Conservation (phyloP, 352 stramenopile genomes). For the Globisporangium acanthophoron region DNA sequence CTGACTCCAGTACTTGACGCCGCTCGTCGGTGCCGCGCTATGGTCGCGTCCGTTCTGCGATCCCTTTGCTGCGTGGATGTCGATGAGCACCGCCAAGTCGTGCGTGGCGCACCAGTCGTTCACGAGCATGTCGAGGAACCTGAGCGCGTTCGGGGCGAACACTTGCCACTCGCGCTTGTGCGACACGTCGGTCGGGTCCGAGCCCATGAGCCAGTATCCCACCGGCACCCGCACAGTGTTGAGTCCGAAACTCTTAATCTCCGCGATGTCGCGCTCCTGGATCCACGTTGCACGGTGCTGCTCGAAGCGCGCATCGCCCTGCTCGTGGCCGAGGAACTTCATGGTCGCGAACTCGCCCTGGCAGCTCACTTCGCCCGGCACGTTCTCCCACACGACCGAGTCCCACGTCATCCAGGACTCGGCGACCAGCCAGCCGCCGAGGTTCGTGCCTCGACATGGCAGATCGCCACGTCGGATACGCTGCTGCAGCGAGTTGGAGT, state of each 20-base stretch:
- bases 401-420: conserved; percentile 84
- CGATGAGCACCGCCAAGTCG: conserved; percentile 64
- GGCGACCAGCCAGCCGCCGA: conserved; percentile 80
- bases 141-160: conserved; percentile 37
- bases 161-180: conserved; percentile 37
- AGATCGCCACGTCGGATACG: conserved; percentile 31
- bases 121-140: conserved; percentile 75
- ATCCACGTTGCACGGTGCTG: conserved; percentile 78
- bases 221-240: conserved; percentile 80
- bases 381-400: conserved; percentile 78
- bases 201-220: conserved; percentile 69
- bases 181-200: conserved; percentile 37
- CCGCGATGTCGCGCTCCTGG: conserved; percentile 57
- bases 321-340: conserved; percentile 35
- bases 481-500: conserved; percentile 12
- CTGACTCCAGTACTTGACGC: conserved; percentile 40
- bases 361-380: conserved; percentile 39
- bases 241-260: conserved; percentile 54
- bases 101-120: conserved; percentile 65
- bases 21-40: conserved; percentile 30
- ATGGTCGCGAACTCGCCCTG: conserved; percentile 55
- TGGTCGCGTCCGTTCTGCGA: conserved; percentile 82
- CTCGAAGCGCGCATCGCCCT: conserved; percentile 57
- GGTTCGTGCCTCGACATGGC: conserved; percentile 62
- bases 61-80: conserved; percentile 76